A percentile compares a stretch with the other conserved stretches of the same genome.
phyloP scores from a whole-genome alignment of 2,329 filamentous ascomycete species.

The Colletotrichum tabaci region DNA sequence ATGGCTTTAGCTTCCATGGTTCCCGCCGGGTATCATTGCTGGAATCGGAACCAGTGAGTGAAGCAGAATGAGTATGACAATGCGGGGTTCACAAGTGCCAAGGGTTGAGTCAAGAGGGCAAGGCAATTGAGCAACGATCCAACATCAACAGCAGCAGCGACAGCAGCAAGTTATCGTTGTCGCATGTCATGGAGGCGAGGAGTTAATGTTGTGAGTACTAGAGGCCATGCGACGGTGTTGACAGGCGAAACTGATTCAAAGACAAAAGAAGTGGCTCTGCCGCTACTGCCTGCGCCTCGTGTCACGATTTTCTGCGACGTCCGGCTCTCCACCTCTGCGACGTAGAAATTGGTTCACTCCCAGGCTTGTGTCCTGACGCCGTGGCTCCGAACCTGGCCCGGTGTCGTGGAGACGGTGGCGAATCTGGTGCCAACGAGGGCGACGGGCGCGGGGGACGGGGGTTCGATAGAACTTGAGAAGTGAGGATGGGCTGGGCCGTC shows the following conservation, averaged over 20 bases:
- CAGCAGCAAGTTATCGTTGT: slow-evolving; percentile 14
- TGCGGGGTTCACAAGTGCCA: background rate
- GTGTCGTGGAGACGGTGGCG: slow-evolving; percentile 1
- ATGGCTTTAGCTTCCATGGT: slow-evolving; percentile 40
- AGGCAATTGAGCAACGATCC: background rate
- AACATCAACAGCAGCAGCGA: background rate
- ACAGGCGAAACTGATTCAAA: background rate
- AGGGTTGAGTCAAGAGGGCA: background rate
- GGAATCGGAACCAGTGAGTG: background rate
- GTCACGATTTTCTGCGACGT: background rate
- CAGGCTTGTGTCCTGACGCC: background rate
- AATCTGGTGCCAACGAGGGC: background rate
- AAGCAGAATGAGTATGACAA: background rate
- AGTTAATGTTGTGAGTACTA: background rate
- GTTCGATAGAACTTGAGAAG: background rate
- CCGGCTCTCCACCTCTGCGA: background rate
- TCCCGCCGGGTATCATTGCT: slow-evolving; percentile 16
- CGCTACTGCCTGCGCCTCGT: background rate
- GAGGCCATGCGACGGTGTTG: background rate
- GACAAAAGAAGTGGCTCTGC: background rate
- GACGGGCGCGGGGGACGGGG: slow-evolving; percentile 5
- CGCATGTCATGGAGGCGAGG: slow-evolving; percentile 8
- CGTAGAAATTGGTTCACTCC: background rate
- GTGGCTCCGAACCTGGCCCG: background rate
- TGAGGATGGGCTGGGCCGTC: slow-evolving; percentile 1